Evolutionary conservation across 1,139 yeast genomes (phyloP), one percentile per base, ranked within the genome.

Genomic region (Candida tetrigidarum): DNA sequence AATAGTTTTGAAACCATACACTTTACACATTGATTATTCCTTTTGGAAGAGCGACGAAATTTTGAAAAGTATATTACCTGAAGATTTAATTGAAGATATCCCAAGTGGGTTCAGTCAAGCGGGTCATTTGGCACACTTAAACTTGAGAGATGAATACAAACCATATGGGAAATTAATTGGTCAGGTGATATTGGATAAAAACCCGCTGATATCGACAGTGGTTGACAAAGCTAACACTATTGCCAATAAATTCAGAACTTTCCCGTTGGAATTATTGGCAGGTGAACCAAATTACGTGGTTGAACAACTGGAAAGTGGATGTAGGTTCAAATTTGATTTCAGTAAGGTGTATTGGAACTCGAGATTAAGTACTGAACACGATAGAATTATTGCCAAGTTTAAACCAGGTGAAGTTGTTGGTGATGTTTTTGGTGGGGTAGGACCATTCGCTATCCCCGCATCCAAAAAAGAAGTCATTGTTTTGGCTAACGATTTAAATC

Each of bases 371-470:
- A 87, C 97, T 0, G 99, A 95, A 59, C 99, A 95, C 64, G 95
- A 84, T 43, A 73, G 98, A 48, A 67, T 95, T 40, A 84, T 93
- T 9, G 60, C 67, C 2, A 64, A 62, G 45, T 92, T 95, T 60
- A 59, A 77, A 50, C 71, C 78, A 2, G 77, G 83, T 9, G 87
- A 86, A 49, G 87, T 89, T 2, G 89, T 95, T 0, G 90, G 91
- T 53, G 99, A 95, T 69, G 98, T 91, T 0, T 89, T 95, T 80
- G 99, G 97, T 0, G 99, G 99, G 29, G 99, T 95, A 2, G 99
- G 99, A 0, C 99, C 99, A 2, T 95, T 95, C 71, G 95, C 96
- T 1, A 82, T 93, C 0, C 99, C 99, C 0, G 97, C 97, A 1
- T 99, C 92, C 14, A 91, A 87, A 64, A 89, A 86, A 50, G 76